These are phyloP conservation scores for Penicillium janthinellum DNA, from an alignment of 2,329 filamentous ascomycete species.

Conservation along the genomic window DNA sequence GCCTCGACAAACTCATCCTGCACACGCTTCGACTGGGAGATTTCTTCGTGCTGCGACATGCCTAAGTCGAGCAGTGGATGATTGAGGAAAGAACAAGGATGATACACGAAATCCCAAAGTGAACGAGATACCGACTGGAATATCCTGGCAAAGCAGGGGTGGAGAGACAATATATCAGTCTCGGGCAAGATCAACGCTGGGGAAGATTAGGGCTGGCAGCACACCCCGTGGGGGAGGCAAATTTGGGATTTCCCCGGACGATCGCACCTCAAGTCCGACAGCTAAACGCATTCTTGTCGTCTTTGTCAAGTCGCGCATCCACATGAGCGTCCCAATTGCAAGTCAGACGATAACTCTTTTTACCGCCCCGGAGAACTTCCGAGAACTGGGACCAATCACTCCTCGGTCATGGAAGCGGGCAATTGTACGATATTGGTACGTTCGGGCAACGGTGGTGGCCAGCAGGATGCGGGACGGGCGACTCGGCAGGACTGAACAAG, in stretches of 20 bases:
- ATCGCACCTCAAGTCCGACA: slow-evolving; percentile 15
- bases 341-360: background rate
- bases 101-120: background rate
- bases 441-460: background rate
- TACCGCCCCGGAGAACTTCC: slow-evolving; percentile 23
- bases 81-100: background rate
- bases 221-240: slow-evolving; percentile 32
- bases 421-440: background rate
- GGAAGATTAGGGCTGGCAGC: slow-evolving; percentile 8
- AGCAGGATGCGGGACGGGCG: slow-evolving; percentile 1
- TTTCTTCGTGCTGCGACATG: slow-evolving; percentile 24
- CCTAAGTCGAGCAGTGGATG: background rate
- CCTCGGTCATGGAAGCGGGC: slow-evolving; percentile 1
- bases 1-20: slow-evolving; percentile 34
- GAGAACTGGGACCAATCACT: slow-evolving; percentile 22
- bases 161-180: background rate
- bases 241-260: slow-evolving; percentile 22
- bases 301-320: slow-evolving; percentile 2
- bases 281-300: slow-evolving; percentile 5
- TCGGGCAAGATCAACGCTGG: background rate
- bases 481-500: slow-evolving; percentile 8
- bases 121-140: background rate
- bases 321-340: slow-evolving; percentile 3
- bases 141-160: background rate
- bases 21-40: slow-evolving; percentile 16